Base-by-base conservation (phyloP, 75 land plant species). In the Isoetes taiwanensis region DNA sequence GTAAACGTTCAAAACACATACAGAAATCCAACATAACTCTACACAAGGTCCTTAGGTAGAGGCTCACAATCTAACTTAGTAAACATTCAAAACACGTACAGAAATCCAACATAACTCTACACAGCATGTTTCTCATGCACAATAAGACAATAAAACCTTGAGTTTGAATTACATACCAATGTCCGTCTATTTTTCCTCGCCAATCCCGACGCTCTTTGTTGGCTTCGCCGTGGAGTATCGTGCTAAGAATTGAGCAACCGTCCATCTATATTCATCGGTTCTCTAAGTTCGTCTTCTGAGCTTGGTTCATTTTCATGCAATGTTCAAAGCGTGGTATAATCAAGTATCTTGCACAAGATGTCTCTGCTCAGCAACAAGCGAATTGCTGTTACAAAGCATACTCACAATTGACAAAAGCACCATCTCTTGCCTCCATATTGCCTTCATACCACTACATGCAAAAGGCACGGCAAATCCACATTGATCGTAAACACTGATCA, bases 291-390 rank as follows among this genome's bases (percentile, higher is more conserved):
- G 19, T 72, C 77, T 63, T 78, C 78, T 65, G 54, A 63, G 34
- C 75, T 64, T 25, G 65, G 62, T 54, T 78, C 83, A 72, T 83
- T 65, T 72, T 86, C 83, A 52, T 86, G 59, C 24, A 86, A 73
- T 24, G 81, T 46, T 29, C 79, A 66, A 12, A 86, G 60, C 27
- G 76, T 72, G 48, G 59, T 52, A 57, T 79, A 79, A 56, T 86
- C 87, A 41, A 86, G 80, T 34, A 86, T 86, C 67, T 86, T 86
- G 74, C 91, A 86, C 28, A 86, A 72, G 21, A 83, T 86, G 62
- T 86, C 91, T 60, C 91, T 86, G 77, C 43, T n/a, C n/a, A n/a
- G 27, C 23, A 52, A 38, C 29, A 57, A n/a, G n/a, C n/a, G 25
- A n/a, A n/a, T n/a, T n/a, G n/a, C n/a, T n/a, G n/a, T n/a, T n/a